Conservation (phyloP, 768 basidiomycete genomes). For the Termitomyces sp. region DNA sequence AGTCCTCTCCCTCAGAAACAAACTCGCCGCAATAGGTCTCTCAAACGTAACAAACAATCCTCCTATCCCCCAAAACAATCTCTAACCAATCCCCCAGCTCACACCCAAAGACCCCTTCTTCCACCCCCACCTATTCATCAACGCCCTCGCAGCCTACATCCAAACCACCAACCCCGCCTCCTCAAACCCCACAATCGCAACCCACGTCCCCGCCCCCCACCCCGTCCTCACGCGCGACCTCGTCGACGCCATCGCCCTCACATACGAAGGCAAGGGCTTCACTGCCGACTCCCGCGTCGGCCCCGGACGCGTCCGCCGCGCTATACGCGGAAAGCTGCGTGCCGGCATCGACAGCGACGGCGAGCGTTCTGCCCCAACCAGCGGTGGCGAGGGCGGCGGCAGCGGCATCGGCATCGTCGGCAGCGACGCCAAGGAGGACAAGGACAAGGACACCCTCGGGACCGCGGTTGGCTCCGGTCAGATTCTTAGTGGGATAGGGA, state of each 20-base stretch:
- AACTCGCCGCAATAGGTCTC: constrained; percentile 56
- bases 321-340: constrained; percentile 52
- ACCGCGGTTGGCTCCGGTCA: constrained; percentile 27
- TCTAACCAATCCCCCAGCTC: constrained; percentile 15
- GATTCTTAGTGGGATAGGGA: constrained; percentile 41
- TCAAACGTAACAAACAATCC: constrained; percentile 28
- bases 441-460: constrained; percentile 9
- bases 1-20: constrained; percentile 66
- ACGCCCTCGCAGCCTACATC: constrained; percentile 41
- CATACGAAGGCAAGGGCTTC: constrained; percentile 47
- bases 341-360: constrained; percentile 28
- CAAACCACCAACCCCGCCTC: constrained; percentile 17
- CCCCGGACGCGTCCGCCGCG: constrained; percentile 37
- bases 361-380: constrained; percentile 19
- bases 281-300: constrained; percentile 56
- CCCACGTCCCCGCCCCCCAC: constrained; percentile 15
- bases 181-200: background rate
- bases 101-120: constrained; percentile 80
- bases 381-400: constrained; percentile 21
- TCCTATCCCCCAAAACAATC: background rate
- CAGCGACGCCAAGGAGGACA: constrained; percentile 7
- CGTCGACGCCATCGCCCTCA: constrained; percentile 41
- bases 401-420: constrained; percentile 12
- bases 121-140: constrained; percentile 56
- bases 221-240: constrained; percentile 41